A percentile compares a stretch with the other conserved stretches of the same genome.
These are phyloP conservation scores for Yamadazyma dushanensis DNA, from an alignment of 1,139 yeast species.

Conservation along the genomic window DNA sequence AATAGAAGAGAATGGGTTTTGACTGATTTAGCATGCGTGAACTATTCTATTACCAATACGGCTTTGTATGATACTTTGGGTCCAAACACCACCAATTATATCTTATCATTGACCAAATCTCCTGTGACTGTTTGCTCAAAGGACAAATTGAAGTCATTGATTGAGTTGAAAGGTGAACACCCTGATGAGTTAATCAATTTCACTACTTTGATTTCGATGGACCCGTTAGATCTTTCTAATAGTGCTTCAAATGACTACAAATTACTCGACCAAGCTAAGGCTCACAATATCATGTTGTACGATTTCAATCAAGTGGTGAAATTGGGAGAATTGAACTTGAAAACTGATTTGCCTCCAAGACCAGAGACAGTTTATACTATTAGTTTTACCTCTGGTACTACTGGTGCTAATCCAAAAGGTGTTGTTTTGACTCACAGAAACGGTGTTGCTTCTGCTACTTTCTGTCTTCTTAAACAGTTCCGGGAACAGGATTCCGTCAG, in stretches of 20 bases:
- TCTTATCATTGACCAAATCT: slow-evolving; percentile 33
- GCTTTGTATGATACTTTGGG: slow-evolving; percentile 46
- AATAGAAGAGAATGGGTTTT: slow-evolving; percentile 42
- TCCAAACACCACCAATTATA: slow-evolving; percentile 33
- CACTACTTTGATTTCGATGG: slow-evolving; percentile 41
- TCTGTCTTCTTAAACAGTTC: slow-evolving; percentile 16
- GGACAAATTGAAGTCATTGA: slow-evolving; percentile 29
- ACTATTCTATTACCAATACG: slow-evolving; percentile 37
- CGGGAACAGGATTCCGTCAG: slow-evolving; percentile 5
- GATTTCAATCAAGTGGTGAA: slow-evolving; percentile 54
- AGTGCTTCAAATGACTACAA: slow-evolving; percentile 13
- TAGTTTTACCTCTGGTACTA: slow-evolving; percentile 78
- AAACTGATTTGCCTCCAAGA: slow-evolving; percentile 48
- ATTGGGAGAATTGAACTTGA: slow-evolving; percentile 52
- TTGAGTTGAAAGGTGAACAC: slow-evolving; percentile 26
- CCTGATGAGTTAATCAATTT: slow-evolving; percentile 28
- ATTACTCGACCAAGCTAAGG: slow-evolving; percentile 23
- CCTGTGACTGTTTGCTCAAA: slow-evolving; percentile 37
- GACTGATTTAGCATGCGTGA: slow-evolving; percentile 37
- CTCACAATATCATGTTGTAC: slow-evolving; percentile 31
- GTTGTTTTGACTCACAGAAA: slow-evolving; percentile 60
- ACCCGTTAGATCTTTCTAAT: slow-evolving; percentile 30
- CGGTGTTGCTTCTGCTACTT: slow-evolving; percentile 51
- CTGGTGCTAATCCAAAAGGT: slow-evolving; percentile 71
- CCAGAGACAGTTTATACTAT: slow-evolving; percentile 61